phyloP scores from a whole-genome alignment of 1,284 basidiomycete genomes.

The Tetrapyrgos nigripes region DNA sequence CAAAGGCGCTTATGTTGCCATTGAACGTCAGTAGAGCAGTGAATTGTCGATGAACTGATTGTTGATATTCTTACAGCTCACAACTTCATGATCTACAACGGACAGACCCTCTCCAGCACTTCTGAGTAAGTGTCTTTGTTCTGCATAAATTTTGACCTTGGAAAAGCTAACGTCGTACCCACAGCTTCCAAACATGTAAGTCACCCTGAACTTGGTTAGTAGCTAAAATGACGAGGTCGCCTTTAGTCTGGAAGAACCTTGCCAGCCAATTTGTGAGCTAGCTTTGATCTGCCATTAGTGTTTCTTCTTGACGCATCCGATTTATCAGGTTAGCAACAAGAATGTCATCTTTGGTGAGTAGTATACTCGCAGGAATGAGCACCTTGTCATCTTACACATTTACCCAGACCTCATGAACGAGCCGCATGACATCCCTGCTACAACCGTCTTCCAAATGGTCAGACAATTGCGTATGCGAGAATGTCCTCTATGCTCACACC shows the following conservation, averaged over 20 bases:
- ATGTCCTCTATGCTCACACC: not conserved
- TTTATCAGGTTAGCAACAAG: constrained; percentile 50
- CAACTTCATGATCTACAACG: constrained; percentile 67
- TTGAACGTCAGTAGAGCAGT: constrained; percentile 54
- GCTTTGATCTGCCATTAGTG: not conserved
- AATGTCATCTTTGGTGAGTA: constrained; percentile 58
- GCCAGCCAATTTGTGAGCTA: constrained; percentile 56
- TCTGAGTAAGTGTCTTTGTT: constrained; percentile 43
- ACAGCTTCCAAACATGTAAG: constrained; percentile 60
- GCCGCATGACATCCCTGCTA: constrained; percentile 59
- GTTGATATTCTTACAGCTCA: constrained; percentile 44
- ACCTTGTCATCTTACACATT: constrained; percentile 6
- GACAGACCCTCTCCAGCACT: constrained; percentile 52
- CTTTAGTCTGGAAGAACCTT: constrained; percentile 61
- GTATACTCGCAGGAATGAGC: not conserved
- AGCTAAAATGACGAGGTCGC: not conserved
- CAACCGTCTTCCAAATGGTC: constrained; percentile 52
- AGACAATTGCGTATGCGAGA: constrained; percentile 14
- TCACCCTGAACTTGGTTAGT: constrained; percentile 6
- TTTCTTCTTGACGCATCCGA: not conserved
- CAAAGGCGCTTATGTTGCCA: constrained; percentile 61
- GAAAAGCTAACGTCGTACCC: not conserved
- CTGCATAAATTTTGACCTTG: constrained; percentile 3
- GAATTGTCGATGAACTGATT: not conserved
- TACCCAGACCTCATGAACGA: constrained; percentile 62